Conservation (phyloP, 495 filamentous ascomycete genomes). For the Aspergillus haitiensis region DNA sequence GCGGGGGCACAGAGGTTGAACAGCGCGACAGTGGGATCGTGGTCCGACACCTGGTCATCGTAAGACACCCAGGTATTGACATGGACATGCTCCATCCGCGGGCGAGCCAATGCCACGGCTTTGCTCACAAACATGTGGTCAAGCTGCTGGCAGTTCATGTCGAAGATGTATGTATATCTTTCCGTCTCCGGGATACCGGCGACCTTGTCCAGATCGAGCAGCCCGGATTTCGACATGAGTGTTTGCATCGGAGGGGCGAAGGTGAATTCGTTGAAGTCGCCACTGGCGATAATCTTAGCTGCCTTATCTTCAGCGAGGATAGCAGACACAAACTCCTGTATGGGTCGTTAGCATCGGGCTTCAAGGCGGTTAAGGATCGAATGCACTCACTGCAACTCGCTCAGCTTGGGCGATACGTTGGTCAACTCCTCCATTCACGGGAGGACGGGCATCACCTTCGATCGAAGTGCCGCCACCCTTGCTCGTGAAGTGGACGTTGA, state of each 20-base stretch:
- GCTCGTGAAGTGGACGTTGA: slow-evolving; percentile 58
- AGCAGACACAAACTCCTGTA: slow-evolving; percentile 34
- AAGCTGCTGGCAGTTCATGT: slow-evolving; percentile 55
- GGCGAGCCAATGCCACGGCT: slow-evolving; percentile 9
- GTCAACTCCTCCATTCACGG: slow-evolving; percentile 56
- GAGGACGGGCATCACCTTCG: slow-evolving; percentile 59
- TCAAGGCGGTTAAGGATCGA: not conserved
- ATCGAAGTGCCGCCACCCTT: slow-evolving; percentile 59
- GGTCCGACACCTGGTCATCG: slow-evolving; percentile 50
- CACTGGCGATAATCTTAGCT: slow-evolving; percentile 50
- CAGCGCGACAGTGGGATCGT: slow-evolving; percentile 59
- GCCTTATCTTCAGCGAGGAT: slow-evolving; percentile 44
- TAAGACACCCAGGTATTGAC: slow-evolving; percentile 59
- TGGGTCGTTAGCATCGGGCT: not conserved
- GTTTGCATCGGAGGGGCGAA: slow-evolving; percentile 52
- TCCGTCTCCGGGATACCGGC: slow-evolving; percentile 44
- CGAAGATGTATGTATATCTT: slow-evolving; percentile 61
- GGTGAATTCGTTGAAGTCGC: slow-evolving; percentile 66
- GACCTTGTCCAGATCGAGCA: slow-evolving; percentile 57
- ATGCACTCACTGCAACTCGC: slow-evolving; percentile 45
- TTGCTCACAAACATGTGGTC: slow-evolving; percentile 62
- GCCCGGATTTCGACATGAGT: slow-evolving; percentile 40
- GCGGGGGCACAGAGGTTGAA: slow-evolving; percentile 59
- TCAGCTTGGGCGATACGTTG: slow-evolving; percentile 48
- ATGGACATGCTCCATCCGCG: slow-evolving; percentile 58